Percentiles rank a stretch among this genome's conserved stretches.
Conservation (phyloP, 257 asterid genomes). For the Solanum pinnatisectum region DNA sequence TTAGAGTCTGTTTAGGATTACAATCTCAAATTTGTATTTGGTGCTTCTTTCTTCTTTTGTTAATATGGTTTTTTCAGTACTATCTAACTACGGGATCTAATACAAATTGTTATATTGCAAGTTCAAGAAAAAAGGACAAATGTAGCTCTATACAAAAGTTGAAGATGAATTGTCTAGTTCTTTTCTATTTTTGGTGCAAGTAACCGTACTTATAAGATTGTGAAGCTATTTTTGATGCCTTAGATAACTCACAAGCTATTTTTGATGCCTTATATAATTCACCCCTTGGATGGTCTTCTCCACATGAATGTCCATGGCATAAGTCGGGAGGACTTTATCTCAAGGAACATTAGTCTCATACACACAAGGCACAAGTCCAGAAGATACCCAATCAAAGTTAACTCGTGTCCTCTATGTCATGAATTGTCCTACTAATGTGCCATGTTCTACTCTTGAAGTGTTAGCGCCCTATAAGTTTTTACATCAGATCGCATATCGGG, state of each 20-base stretch:
- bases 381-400: not conserved
- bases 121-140: not conserved
- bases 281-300: not conserved
- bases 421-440: not conserved
- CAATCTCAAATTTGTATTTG: not conserved
- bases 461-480: not conserved
- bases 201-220: not conserved
- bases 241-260: not conserved
- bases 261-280: not conserved
- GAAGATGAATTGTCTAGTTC: not conserved
- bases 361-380: not conserved
- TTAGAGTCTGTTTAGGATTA: not conserved
- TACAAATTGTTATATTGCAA: not conserved
- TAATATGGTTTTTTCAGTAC: not conserved
- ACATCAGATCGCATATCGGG: not conserved
- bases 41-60: not conserved
- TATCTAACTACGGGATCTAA: not conserved
- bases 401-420: not conserved
- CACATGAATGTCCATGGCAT: not conserved
- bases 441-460: not conserved
- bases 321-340: not conserved
- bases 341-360: not conserved
- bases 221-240: not conserved
- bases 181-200: not conserved
- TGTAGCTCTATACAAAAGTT: not conserved